A percentile compares a stretch with the other conserved stretches of the same genome.
Conservation (phyloP, 2,329 filamentous ascomycete genomes). For the Fusarium subtropicale region DNA sequence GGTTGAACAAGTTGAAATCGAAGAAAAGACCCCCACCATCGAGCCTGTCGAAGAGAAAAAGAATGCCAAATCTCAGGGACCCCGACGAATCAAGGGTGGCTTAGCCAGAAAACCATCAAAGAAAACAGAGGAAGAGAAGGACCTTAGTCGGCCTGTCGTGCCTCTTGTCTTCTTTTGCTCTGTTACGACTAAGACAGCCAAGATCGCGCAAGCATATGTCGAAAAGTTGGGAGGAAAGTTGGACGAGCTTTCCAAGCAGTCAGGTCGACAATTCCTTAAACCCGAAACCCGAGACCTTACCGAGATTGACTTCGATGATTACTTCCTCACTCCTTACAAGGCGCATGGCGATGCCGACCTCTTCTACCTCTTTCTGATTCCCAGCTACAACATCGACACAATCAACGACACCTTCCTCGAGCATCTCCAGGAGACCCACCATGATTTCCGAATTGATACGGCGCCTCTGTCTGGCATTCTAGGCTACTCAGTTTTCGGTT, state of each 20-base stretch:
- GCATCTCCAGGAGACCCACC: constrained; percentile 90
- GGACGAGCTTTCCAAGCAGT: constrained; percentile 57
- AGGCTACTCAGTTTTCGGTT: constrained; percentile 93
- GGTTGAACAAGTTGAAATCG: not conserved
- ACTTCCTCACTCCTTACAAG: constrained; percentile 83
- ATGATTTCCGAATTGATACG: constrained; percentile 97
- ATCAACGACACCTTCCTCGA: constrained; percentile 88
- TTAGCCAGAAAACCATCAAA: constrained; percentile 50
- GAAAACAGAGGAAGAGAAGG: constrained; percentile 43
- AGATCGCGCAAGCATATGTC: constrained; percentile 73
- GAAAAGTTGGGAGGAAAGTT: constrained; percentile 66
- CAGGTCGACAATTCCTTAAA: constrained; percentile 58
- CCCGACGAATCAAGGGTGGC: constrained; percentile 63
- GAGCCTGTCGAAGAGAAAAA: constrained; percentile 46
- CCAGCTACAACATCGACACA: constrained; percentile 95
- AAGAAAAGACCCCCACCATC: constrained; percentile 34
- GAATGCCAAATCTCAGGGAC: constrained; percentile 54
- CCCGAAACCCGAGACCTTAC: constrained; percentile 81
- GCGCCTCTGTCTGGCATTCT: constrained; percentile 79
- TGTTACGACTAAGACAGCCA: constrained; percentile 84
- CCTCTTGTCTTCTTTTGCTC: constrained; percentile 90
- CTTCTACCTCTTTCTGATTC: constrained; percentile 87
- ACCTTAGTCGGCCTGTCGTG: constrained; percentile 66
- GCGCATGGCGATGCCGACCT: constrained; percentile 65
- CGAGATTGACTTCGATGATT: constrained; percentile 92